Conservation (phyloP, 106 monocot genomes). For the Ottelia alismoides region DNA sequence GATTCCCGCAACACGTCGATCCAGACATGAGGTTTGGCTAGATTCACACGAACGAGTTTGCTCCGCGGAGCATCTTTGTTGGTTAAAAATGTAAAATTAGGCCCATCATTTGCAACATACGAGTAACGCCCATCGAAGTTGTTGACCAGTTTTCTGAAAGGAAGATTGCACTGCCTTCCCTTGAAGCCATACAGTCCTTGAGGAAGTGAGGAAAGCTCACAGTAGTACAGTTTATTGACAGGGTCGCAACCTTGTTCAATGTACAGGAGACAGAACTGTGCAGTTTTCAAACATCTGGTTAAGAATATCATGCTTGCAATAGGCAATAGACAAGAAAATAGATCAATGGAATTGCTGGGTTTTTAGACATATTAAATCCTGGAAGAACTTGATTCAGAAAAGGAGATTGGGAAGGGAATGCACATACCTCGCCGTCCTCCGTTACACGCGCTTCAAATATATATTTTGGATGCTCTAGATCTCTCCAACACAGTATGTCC, state of each 20-base stretch:
- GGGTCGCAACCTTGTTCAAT: constrained; percentile 61
- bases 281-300: too few species aligned
- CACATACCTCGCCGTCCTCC: constrained; percentile 72
- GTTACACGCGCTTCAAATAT: constrained; percentile 37
- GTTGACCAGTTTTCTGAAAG: constrained; percentile 83
- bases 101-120: constrained; percentile 60
- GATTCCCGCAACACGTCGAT: constrained; percentile 48
- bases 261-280: constrained; percentile 64
- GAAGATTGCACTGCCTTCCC: constrained; percentile 33
- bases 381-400: not conserved
- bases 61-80: constrained; percentile 79
- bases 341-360: too few species aligned
- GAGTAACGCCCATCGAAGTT: constrained; percentile 66
- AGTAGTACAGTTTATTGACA: constrained; percentile 87
- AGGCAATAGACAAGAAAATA: too few species aligned
- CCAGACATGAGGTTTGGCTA: constrained; percentile 56
- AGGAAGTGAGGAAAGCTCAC: constrained; percentile 45
- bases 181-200: constrained; percentile 54
- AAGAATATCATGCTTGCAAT: too few species aligned
- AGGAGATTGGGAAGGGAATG: not conserved
- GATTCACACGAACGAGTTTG: constrained; percentile 63
- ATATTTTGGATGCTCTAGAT: constrained; percentile 69
- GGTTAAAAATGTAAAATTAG: constrained; percentile 72
- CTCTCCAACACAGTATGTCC: constrained; percentile 88
- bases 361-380: too few species aligned